Percentiles rank a stretch among this genome's conserved stretches.
Conservation (phyloP, 2,329 filamentous ascomycete species). For the Colletotrichum sp. region DNA sequence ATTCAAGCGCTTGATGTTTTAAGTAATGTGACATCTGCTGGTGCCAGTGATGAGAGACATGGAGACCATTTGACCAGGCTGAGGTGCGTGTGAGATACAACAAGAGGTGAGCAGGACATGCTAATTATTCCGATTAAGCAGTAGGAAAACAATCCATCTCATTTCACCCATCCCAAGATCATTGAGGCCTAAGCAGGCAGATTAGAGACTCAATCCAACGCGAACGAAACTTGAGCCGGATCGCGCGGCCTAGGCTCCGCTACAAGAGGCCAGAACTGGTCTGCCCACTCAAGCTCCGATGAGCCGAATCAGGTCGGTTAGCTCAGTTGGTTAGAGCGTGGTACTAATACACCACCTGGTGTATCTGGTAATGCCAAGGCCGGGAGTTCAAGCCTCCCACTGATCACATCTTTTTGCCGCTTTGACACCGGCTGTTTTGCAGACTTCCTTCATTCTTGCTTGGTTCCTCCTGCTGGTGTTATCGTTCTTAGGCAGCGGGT, state of each 20-base stretch:
- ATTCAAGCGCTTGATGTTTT: neutral
- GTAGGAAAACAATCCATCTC: neutral
- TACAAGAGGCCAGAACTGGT: neutral
- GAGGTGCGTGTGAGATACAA: neutral
- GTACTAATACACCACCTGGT: conserved; percentile 12
- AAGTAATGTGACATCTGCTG: neutral
- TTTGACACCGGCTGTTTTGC: neutral
- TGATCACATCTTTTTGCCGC: neutral
- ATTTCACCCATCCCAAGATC: neutral
- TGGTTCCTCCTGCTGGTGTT: neutral
- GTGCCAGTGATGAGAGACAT: neutral
- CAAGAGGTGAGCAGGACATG: neutral
- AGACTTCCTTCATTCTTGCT: neutral
- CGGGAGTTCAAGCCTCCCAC: conserved; percentile 21
- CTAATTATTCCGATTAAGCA: neutral
- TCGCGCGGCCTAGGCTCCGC: neutral
- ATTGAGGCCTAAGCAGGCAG: neutral
- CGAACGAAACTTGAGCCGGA: neutral
- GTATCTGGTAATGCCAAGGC: conserved; percentile 15
- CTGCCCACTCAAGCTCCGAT: rapidly evolving
- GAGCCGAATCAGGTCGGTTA: conserved; percentile 3
- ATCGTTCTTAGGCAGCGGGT: neutral
- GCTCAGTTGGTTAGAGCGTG: conserved; percentile 22
- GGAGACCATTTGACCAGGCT: neutral
- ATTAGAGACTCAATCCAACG: neutral